These are phyloP conservation scores for Phytopythium boreale DNA, from an alignment of 352 stramenopile genomes.

Conservation along the genomic window DNA sequence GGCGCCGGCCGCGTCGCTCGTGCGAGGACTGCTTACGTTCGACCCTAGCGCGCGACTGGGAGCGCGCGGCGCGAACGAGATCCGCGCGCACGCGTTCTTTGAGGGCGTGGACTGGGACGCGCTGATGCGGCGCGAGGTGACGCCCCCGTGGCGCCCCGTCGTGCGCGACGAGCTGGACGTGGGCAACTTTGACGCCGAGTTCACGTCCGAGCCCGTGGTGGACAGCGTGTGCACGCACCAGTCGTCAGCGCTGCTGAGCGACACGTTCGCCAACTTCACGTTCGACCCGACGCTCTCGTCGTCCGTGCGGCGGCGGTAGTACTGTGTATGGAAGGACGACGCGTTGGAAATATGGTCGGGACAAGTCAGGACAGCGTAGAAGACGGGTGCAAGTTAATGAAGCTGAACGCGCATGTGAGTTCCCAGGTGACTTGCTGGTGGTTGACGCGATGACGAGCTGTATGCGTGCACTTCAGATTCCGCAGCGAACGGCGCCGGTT, in stretches of 20 bases:
- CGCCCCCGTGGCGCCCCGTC: slow-evolving; percentile 56
- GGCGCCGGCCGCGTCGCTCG: slow-evolving; percentile 58
- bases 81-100: slow-evolving; percentile 89
- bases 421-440: no score
- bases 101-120: slow-evolving; percentile 75
- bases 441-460: background rate
- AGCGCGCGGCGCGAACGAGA: slow-evolving; percentile 48
- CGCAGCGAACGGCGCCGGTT: no score
- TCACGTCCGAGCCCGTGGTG: slow-evolving; percentile 71
- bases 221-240: slow-evolving; percentile 73
- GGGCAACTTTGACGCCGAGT: slow-evolving; percentile 75
- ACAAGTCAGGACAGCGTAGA: no score
- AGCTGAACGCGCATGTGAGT: no score
- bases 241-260: slow-evolving; percentile 45
- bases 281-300: slow-evolving; percentile 65
- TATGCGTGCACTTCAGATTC: no score
- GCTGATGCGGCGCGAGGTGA: slow-evolving; percentile 56
- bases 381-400: no score
- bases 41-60: slow-evolving; percentile 68
- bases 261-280: slow-evolving; percentile 71
- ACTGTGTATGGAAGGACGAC: no score
- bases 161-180: slow-evolving; percentile 74
- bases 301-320: slow-evolving; percentile 32
- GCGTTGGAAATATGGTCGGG: no score
- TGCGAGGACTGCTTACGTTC: slow-evolving; percentile 73